These are phyloP conservation scores for Neurospora terricola DNA, from an alignment of 495 filamentous ascomycete genomes.

Conservation along the genomic window DNA sequence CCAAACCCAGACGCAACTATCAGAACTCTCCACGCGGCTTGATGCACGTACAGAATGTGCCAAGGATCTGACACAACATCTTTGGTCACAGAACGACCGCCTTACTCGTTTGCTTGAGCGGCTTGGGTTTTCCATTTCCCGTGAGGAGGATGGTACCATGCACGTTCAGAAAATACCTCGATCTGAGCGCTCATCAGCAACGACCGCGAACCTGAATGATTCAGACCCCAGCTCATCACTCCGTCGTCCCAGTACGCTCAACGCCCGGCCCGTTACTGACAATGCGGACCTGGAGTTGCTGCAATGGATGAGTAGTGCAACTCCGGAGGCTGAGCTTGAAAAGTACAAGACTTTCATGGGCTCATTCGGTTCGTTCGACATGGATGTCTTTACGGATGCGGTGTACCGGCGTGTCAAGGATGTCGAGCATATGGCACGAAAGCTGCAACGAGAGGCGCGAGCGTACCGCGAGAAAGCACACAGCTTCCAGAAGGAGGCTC, in stretches of 20 bases:
- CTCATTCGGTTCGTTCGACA: constrained; percentile 62
- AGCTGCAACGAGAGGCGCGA: constrained; percentile 79
- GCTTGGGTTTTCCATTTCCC: constrained; percentile 69
- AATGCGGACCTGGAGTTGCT: constrained; percentile 55
- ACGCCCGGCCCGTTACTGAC: constrained; percentile 31
- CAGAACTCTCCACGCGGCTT: constrained; percentile 39
- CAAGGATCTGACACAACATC: constrained; percentile 70
- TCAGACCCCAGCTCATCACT: constrained; percentile 52
- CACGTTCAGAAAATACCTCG: constrained; percentile 67
- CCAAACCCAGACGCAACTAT: constrained; percentile 38
- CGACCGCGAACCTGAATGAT: constrained; percentile 38
- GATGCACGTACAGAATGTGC: constrained; percentile 57
- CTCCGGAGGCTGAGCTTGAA: constrained; percentile 52
- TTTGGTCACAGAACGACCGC: constrained; percentile 69
- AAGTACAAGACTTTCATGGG: constrained; percentile 64
- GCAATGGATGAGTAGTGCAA: constrained; percentile 67
- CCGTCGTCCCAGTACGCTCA: constrained; percentile 36
- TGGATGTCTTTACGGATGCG: constrained; percentile 70
- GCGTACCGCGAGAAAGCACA: constrained; percentile 84
- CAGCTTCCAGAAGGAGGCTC: constrained; percentile 72
- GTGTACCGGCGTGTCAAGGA: constrained; percentile 82
- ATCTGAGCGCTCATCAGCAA: constrained; percentile 36
- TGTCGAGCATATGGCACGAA: constrained; percentile 77
- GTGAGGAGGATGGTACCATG: constrained; percentile 57
- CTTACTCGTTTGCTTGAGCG: constrained; percentile 71